These are phyloP conservation scores for Chrysanthemum makinoi DNA, from an alignment of 129 eudicot species.

Conservation along the genomic window DNA sequence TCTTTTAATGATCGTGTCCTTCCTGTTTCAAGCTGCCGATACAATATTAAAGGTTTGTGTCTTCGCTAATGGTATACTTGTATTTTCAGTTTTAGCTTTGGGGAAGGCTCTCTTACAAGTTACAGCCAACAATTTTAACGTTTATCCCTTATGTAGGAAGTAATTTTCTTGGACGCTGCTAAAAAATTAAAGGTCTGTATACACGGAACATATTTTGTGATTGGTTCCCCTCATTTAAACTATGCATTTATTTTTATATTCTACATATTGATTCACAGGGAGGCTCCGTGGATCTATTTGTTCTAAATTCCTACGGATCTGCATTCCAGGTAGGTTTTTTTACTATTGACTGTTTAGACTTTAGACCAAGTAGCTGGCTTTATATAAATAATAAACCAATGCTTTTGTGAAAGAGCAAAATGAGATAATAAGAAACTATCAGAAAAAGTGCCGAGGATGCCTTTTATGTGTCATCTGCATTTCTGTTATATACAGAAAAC, in stretches of 20 bases:
- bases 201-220: slow-evolving; percentile 6
- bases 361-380: not conserved
- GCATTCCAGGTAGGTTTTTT: slow-evolving; percentile 75
- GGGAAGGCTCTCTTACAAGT: slow-evolving; percentile 24
- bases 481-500: not conserved
- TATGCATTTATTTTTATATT: slow-evolving; percentile 12
- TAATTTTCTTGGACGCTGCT: slow-evolving; percentile 76
- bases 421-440: not conserved
- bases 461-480: not conserved
- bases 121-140: slow-evolving; percentile 24
- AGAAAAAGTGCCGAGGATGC: not conserved
- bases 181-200: slow-evolving; percentile 64
- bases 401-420: no score
- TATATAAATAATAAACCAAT: not conserved
- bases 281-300: slow-evolving; percentile 89
- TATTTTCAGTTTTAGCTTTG: slow-evolving; percentile 7
- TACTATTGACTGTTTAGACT: slow-evolving; percentile 1
- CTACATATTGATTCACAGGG: slow-evolving; percentile 59
- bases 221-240: not conserved
- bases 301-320: slow-evolving; percentile 94
- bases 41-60: slow-evolving; percentile 81
- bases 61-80: slow-evolving; percentile 9
- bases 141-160: slow-evolving; percentile 55
- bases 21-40: slow-evolving; percentile 94
- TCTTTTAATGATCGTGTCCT: slow-evolving; percentile 80